Percentiles rank a stretch among this genome's conserved stretches.
phyloP scores from a whole-genome alignment of 164 flowering plant genomes.

The Macadamia integrifolia region DNA sequence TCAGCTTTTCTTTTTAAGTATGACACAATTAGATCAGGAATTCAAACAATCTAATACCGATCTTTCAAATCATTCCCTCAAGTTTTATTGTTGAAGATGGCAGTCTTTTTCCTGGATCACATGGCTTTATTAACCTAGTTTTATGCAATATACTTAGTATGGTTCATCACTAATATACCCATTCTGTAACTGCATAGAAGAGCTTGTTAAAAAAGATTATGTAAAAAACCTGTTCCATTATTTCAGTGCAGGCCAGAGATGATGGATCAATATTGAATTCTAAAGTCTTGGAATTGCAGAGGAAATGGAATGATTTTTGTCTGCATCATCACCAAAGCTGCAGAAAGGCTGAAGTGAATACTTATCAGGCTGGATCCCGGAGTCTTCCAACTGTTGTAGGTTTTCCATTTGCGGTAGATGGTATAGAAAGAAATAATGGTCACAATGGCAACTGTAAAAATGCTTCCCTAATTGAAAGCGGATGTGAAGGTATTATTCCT shows the following conservation, averaged over 20 bases:
- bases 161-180: neutral
- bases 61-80: no score
- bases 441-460: conserved; percentile 12
- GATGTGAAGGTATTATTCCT: conserved; percentile 19
- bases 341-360: conserved; percentile 18
- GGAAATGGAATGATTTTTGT: conserved; percentile 64
- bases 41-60: no score
- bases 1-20: neutral
- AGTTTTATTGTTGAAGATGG: no score
- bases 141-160: neutral
- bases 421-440: conserved; percentile 15
- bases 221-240: conserved; percentile 26
- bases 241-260: conserved; percentile 84
- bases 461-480: conserved; percentile 22
- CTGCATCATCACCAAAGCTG: conserved; percentile 36
- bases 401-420: conserved; percentile 23
- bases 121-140: neutral
- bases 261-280: conserved; percentile 39
- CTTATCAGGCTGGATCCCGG: conserved; percentile 17
- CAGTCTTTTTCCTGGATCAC: neutral
- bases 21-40: no score
- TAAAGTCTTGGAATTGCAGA: conserved; percentile 42
- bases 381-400: conserved; percentile 28
- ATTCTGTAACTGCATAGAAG: neutral
- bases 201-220: conserved; percentile 14